A percentile compares a stretch with the other conserved stretches of the same genome.
Evolutionary conservation across 352 stramenopile species (phyloP).

Genomic region (Pythium utonaiense): DNA sequence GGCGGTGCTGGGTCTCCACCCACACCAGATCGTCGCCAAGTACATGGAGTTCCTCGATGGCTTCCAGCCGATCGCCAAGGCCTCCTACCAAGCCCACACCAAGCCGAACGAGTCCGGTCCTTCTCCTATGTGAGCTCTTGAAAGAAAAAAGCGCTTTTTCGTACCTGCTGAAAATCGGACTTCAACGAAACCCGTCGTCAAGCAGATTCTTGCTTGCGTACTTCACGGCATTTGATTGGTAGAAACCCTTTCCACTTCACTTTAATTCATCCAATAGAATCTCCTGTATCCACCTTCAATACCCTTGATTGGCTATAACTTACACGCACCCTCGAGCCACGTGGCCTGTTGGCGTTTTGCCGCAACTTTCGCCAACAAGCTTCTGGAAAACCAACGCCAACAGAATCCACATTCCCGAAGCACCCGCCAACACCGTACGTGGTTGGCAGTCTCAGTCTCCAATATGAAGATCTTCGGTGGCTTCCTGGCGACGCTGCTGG

Average conservation of each 20-base stretch:
- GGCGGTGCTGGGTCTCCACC: conserved; percentile 28
- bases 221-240: conserved; percentile 6
- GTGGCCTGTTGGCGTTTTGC: conserved; percentile 15
- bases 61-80: conserved; percentile 43
- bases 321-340: conserved; percentile 4
- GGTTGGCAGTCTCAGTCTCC: too few relatives aligned
- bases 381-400: not conserved
- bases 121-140: too few relatives aligned
- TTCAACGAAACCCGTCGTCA: conserved; percentile 14
- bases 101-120: not conserved
- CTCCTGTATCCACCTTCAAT: not conserved
- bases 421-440: not conserved
- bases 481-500: conserved; percentile 21
- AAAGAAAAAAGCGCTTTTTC: conserved; percentile 21
- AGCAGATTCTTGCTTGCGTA: conserved; percentile 7
- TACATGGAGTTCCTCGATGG: conserved; percentile 37
- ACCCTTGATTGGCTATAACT: conserved; percentile 8
- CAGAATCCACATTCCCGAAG: conserved; percentile 8
- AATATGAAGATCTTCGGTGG: conserved; percentile 15
- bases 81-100: conserved; percentile 24
- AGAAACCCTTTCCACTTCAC: not conserved
- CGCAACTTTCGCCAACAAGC: not conserved
- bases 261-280: not conserved
- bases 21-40: conserved; percentile 27
- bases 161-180: not conserved